Evolutionary conservation across 2,329 filamentous ascomycete genomes (phyloP), one percentile per base, ranked within the genome.

Genomic region (Colletotrichum melonis): DNA sequence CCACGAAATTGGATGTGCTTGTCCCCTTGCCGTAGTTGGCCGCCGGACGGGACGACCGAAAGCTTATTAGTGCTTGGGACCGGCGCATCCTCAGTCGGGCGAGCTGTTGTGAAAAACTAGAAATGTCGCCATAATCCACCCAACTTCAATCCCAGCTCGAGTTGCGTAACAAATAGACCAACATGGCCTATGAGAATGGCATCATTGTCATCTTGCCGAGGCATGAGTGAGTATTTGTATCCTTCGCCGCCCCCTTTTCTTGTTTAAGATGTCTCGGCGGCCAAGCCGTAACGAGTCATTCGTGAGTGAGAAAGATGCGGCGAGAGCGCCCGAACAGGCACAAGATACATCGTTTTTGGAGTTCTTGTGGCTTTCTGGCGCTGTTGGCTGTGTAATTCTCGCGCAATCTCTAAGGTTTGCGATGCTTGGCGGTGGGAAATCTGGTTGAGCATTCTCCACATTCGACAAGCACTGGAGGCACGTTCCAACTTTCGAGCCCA

Each of bases 101-200:
- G 28, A 54, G n/a, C 28, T 54, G 7, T 63, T 54, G 28, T 35
- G n/a, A 35, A 38, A 63, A 63, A 11, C 12, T 35, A 26, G 60
- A 22, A 28, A 63, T 63, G 60, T 54, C 60, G 60, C 46, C 60
- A 63, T 63, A 63, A 26, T 54, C 60, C 60, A 54, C 28, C n/a
- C 46, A 35, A 14, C 12, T 35, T 54, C 28, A 9, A 63, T 38
- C 60, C n/a, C 16, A n/a, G 60, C 28, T 26, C 12, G 5, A 7
- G 46, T 54, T 54, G 60, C 60, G 60, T 63, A 63, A 63, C n/a
- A 63, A 5, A 54, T 54, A 54, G 12, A 16, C 3, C 60, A 35
- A 54, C 8, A 8, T 22, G n/a, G 4, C 28, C 60, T 11, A 54
- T 54, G 30, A 24, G 60, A 12, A 8, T 26, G n/a, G 16, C 28